Conservation (phyloP, 225 moss, liverwort and hornwort genomes). For the Thuidium tamariscinum region DNA sequence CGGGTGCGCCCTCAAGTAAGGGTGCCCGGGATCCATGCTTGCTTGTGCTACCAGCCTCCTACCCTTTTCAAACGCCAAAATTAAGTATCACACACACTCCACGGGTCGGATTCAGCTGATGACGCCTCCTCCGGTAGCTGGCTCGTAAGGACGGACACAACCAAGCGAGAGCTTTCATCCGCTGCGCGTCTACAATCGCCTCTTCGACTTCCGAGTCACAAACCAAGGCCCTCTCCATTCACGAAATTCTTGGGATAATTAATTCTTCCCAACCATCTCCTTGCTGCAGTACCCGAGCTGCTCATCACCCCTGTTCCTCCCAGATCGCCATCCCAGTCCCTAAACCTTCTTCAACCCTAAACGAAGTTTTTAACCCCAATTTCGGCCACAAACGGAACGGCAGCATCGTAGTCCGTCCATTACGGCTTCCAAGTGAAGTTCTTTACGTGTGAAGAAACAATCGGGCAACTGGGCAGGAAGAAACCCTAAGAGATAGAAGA, state of each 20-base stretch:
- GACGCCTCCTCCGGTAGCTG: background rate
- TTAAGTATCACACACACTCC: background rate
- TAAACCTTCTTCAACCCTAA: slow-evolving; percentile 1
- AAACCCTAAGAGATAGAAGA: background rate
- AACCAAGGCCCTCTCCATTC: background rate
- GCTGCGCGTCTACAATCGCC: background rate
- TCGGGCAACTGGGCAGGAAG: background rate
- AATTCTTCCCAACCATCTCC: background rate
- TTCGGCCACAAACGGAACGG: background rate
- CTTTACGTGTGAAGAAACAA: background rate
- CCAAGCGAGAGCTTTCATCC: background rate
- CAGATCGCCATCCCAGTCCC: background rate
- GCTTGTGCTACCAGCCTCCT: background rate
- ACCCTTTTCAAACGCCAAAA: background rate
- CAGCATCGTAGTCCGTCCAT: background rate
- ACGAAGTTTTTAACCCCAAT: background rate
- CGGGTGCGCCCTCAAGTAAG: slow-evolving; percentile 81
- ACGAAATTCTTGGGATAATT: background rate
- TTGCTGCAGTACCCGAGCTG: background rate
- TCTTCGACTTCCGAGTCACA: background rate
- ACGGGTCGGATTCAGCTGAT: background rate
- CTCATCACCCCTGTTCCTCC: background rate
- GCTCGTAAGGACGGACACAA: background rate
- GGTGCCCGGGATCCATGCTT: slow-evolving; percentile 90
- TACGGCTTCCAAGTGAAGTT: background rate